A percentile compares a stretch with the other conserved stretches of the same genome.
These are phyloP conservation scores for Moringa oleifera DNA, from an alignment of 345 rosid genomes.

Conservation along the genomic window DNA sequence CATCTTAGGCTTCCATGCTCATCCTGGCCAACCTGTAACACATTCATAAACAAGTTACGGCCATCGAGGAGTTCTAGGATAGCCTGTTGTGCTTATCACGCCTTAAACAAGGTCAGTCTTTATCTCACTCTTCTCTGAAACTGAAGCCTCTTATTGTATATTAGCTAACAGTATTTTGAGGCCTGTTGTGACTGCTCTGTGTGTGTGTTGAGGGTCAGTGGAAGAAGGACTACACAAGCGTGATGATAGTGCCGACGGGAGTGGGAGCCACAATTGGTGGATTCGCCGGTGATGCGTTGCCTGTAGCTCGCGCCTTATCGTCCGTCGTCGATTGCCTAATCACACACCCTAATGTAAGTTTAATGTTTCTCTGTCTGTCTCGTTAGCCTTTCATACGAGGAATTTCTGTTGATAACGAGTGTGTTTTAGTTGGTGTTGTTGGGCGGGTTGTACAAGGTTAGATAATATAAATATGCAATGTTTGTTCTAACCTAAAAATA, in stretches of 20 bases:
- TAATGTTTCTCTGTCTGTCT: not conserved
- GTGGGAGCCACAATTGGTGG: conserved; percentile 61
- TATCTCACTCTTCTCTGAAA: not conserved
- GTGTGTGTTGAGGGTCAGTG: conserved; percentile 24
- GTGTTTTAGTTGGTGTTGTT: too few relatives aligned
- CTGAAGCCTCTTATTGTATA: not conserved
- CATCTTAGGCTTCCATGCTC: conserved; percentile 19
- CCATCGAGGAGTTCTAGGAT: conserved; percentile 7
- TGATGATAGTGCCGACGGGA: conserved; percentile 59
- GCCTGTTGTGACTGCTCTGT: not conserved
- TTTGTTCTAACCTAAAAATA: too few relatives aligned
- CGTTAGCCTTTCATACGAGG: not conserved
- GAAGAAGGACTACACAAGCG: conserved; percentile 53
- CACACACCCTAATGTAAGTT: conserved; percentile 48
- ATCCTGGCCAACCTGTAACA: not conserved
- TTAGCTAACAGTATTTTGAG: not conserved
- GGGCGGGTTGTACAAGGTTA: too few relatives aligned
- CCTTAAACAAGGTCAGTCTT: conserved; percentile 26
- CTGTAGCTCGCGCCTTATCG: conserved; percentile 52
- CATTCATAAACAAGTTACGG: conserved; percentile 9
- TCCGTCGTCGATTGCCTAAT: conserved; percentile 64
- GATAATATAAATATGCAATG: too few relatives aligned
- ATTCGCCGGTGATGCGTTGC: conserved; percentile 59
- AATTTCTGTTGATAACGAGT: too few relatives aligned
- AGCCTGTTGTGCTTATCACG: conserved; percentile 20